Evolutionary conservation across 176 grass and related monocot genomes (phyloP), one percentile per base, ranked within the genome.

Genomic region (Urochloa ruziziensis): DNA sequence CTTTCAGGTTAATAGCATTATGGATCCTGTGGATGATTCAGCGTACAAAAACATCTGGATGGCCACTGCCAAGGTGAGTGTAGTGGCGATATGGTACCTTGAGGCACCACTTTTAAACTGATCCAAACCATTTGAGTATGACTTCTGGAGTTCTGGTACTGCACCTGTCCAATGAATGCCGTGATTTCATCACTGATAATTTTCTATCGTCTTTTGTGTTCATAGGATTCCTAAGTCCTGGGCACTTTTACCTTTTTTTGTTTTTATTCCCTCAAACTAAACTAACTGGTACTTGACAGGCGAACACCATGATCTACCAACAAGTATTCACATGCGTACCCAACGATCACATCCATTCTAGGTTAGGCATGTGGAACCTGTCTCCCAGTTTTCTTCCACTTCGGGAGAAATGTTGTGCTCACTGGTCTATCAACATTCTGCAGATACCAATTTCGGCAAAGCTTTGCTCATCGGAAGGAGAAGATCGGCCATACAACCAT

Each of bases 41-140:
- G 83, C 83, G 3, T 95, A 95, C 79, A 90, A 78, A 56, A 84
- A 82, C 54, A 90, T 92, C 48, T 95, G 93, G 90, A 90, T 95
- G 93, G 90, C 77, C 52, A 95, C 88, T 66, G 93, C 90, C 63
- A 84, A 95, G 90, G 93, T 95, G 67, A 87, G 65, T 30, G 48
- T 61, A 58, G 7, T 25, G 27, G 42, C 64, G 32, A 75, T 40
- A 48, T 34, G 16, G 40, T 46, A 28, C 52, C 44, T 29, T 83
- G 58, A 27, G 15, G 11, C 21, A 28, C 32, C 49, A 72, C 25
- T 53, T 67, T 54, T 80, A 17, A 67, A 52, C 48, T 69, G 30
- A 42, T 24, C 4, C 4, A 70, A 30, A 59, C 53, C 4, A 42
- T 70, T 81, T 70, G 6, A 70, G 37, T 12, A 82, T 73, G 67